Evolutionary conservation across 169 alveolate species (phyloP), one percentile per base, ranked within the genome.

Genomic region (Cyclospora cayetanensis): DNA sequence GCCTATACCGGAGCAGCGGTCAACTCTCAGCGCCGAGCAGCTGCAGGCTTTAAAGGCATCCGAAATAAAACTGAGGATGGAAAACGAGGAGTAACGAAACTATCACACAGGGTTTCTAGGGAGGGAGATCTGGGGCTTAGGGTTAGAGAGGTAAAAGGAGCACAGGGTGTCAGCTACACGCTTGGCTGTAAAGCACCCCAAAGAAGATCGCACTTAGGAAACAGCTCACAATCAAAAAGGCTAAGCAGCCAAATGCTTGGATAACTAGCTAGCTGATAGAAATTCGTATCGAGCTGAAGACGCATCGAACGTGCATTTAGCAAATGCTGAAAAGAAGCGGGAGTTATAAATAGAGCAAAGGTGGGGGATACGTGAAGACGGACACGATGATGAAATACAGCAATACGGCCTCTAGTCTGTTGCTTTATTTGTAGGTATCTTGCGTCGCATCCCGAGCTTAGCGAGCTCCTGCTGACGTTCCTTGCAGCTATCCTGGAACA

Each of bases 21-120:
- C 80, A 27, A 68, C 80, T 34, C 88, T 46, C 46, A 1, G 35
- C 31, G 68, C 88, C 7, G 70, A 79, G 88, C 88, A 41, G 46
- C 72, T 46, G 27, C 31, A 46, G 55, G 88, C 31, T 27, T 12
- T 79, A 41, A 41, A 41, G 43, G 72, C 15, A 4, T 46, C 22
- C 42, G 86, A 39, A 31, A 42, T 76, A 7, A 76, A n/a, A 25
- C 86, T 42, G 31, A 42, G 86, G 42, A 35, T 76, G 41, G 65
- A 76, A 42, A 39, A 39, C 22, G 68, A 52, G 31, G 41, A 50
- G 89, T 79, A 34, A 18, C 12, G 34, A 25, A 22, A 76, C 35
- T 41, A 25, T 11, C 68, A 76, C 27, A 43, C 27, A 25, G 3
- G 20, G 12, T 9, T 2, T 35, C 76, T 29, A 1, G 31, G 42